These are phyloP conservation scores for Beta corolliflora DNA, from an alignment of 179 eudicot species.

Conservation along the genomic window DNA sequence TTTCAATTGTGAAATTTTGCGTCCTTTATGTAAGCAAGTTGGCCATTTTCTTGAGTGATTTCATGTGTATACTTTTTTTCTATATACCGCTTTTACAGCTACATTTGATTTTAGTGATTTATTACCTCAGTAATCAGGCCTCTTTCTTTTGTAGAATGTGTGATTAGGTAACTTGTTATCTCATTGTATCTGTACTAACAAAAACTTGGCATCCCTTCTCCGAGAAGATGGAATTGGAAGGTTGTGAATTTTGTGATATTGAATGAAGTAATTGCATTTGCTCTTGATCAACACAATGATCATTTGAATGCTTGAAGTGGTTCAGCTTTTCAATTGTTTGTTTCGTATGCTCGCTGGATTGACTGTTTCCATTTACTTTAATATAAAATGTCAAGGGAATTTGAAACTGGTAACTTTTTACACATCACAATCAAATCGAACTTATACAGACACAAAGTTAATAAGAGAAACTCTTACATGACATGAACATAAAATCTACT, in stretches of 20 bases:
- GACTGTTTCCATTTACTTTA: no score
- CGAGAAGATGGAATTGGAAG: neutral
- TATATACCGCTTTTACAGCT: no score
- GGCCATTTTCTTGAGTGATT: conserved; percentile 15
- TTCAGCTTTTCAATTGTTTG: neutral
- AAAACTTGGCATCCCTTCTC: neutral
- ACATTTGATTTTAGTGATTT: neutral
- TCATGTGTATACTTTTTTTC: conserved; percentile 5
- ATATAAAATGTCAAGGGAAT: no score
- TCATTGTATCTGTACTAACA: conserved; percentile 4
- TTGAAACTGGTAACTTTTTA: no score
- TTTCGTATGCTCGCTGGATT: neutral
- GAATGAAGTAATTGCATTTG: neutral
- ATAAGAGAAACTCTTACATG: no score
- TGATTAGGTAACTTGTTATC: neutral
- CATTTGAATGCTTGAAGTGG: neutral
- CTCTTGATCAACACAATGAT: neutral
- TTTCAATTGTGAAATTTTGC: conserved; percentile 6
- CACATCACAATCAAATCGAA: no score
- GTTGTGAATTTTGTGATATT: neutral
- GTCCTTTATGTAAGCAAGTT: neutral
- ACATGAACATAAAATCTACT: no score
- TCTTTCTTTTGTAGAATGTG: neutral
- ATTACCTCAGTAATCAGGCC: neutral
- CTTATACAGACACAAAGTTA: no score